Evolutionary conservation across 2,329 filamentous ascomycete genomes (phyloP).

Genomic region (Sporothrix variecibatus): DNA sequence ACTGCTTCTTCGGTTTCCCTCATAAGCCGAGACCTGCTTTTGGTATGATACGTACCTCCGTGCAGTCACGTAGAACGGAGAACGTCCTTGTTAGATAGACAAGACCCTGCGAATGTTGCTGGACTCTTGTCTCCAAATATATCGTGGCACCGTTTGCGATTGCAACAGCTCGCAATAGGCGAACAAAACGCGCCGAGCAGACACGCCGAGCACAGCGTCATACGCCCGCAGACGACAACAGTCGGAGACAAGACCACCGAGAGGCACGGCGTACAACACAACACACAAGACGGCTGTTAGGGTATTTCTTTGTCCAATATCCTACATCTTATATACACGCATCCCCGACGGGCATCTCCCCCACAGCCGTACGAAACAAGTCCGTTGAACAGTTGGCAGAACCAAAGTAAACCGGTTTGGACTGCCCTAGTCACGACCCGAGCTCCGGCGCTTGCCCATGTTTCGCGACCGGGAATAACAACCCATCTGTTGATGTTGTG

Average conservation of each 20-base stretch:
- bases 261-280: neutral
- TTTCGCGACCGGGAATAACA: slow-evolving; percentile 79
- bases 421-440: slow-evolving; percentile 21
- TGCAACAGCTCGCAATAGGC: neutral
- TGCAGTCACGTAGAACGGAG: too few relatives aligned
- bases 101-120: neutral
- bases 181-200: neutral
- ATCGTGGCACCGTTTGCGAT: neutral
- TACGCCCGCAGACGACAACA: neutral
- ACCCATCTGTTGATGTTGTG: slow-evolving; percentile 91
- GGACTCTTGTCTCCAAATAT: neutral
- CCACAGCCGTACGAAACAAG: neutral
- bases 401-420: too few relatives aligned
- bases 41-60: neutral
- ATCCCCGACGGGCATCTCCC: neutral
- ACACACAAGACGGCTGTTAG: neutral
- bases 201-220: neutral
- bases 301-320: neutral
- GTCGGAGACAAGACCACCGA: neutral
- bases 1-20: too few relatives aligned
- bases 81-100: neutral
- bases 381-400: neutral
- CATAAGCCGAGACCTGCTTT: too few relatives aligned
- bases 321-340: slow-evolving; percentile 3
- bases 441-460: slow-evolving; percentile 79